Evolutionary conservation across 2,329 filamentous ascomycete species (phyloP).

Genomic region (Apiospora saccharicola): DNA sequence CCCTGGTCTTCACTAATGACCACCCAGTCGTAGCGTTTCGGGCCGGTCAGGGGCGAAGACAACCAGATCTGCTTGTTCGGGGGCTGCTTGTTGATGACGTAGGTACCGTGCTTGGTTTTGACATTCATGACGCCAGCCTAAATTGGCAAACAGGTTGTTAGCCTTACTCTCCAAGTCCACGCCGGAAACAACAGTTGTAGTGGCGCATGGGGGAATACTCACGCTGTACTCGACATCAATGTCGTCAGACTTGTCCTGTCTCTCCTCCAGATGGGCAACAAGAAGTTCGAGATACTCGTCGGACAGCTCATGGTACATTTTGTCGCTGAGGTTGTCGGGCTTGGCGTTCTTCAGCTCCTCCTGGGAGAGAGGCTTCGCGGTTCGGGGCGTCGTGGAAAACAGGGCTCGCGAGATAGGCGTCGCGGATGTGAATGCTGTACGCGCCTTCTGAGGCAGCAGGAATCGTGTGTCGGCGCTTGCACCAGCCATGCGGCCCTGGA

Average conservation of each 20-base stretch:
- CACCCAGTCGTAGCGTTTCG: conserved; percentile 94
- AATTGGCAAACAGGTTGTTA: not conserved
- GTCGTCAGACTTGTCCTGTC: conserved; percentile 76
- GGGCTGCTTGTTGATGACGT: conserved; percentile 98
- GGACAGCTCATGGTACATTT: conserved; percentile 78
- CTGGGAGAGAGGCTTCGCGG: conserved; percentile 49
- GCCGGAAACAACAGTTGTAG: conserved; percentile 22
- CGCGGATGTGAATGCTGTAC: not conserved
- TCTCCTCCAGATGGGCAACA: conserved; percentile 69
- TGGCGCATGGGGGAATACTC: conserved; percentile 45
- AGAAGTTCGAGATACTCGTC: conserved; percentile 75
- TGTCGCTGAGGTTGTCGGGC: conserved; percentile 71
- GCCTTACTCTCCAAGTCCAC: not conserved
- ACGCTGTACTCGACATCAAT: conserved; percentile 92
- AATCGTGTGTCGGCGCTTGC: conserved; percentile 16
- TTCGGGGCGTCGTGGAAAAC: conserved; percentile 48
- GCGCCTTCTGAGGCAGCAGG: conserved; percentile 1
- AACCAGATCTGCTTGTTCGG: conserved; percentile 99
- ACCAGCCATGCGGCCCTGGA: conserved; percentile 32
- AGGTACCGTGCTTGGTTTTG: conserved; percentile 74
- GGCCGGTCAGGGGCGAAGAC: conserved; percentile 87
- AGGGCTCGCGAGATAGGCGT: conserved; percentile 25
- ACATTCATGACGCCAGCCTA: conserved; percentile 89
- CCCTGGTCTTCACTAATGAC: conserved; percentile 74
- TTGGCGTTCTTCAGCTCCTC: conserved; percentile 38